Percentiles rank a stretch among this genome's conserved stretches.
phyloP scores from a whole-genome alignment of 176 grass and related monocot genomes.

The Carex scoparia region DNA sequence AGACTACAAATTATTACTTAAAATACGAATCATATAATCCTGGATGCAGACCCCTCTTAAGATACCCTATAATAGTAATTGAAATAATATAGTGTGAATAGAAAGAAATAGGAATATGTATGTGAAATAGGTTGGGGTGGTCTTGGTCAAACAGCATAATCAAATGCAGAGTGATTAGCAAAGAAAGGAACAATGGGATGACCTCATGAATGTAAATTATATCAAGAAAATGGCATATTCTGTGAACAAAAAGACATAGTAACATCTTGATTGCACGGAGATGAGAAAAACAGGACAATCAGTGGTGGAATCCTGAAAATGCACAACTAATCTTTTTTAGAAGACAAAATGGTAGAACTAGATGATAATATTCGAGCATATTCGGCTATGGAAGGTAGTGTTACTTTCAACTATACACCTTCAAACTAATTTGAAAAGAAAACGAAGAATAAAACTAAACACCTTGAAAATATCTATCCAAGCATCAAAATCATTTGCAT shows the following conservation, averaged over 20 bases:
- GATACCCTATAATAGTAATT: background rate
- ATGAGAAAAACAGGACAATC: background rate
- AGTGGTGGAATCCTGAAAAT: background rate
- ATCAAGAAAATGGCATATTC: background rate
- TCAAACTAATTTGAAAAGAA: background rate
- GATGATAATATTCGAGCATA: background rate
- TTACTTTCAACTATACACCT: background rate
- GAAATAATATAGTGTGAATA: background rate
- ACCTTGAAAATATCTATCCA: background rate
- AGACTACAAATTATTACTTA: background rate
- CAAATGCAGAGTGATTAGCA: background rate
- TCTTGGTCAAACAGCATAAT: conserved; percentile 1
- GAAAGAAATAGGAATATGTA: background rate
- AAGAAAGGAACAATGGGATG: conserved; percentile 8
- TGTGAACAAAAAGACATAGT: background rate
- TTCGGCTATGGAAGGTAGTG: background rate
- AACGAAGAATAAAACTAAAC: background rate
- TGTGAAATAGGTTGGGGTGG: background rate
- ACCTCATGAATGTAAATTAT: conserved; percentile 8
- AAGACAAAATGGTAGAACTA: background rate
- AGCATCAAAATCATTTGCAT: background rate
- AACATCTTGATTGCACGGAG: background rate
- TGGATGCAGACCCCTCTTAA: background rate
- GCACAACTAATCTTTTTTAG: background rate
- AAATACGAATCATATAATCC: background rate